Evolutionary conservation across 2,329 filamentous ascomycete species (phyloP).

Genomic region (Phyllosticta capitalensis): DNA sequence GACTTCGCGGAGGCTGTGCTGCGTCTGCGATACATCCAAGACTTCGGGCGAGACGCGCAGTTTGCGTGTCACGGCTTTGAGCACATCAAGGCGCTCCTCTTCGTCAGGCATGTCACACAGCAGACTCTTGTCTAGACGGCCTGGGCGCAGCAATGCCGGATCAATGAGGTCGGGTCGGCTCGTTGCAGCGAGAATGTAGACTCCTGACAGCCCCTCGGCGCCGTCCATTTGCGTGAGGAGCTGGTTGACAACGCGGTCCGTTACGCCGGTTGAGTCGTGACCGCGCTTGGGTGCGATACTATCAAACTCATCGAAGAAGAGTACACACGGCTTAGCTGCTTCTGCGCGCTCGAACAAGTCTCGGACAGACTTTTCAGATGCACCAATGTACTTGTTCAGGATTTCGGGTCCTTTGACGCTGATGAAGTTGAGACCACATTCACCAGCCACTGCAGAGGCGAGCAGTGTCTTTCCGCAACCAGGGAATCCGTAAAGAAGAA

Average conservation of each 20-base stretch:
- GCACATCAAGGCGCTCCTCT: slow-evolving; percentile 79
- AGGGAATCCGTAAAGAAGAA: slow-evolving; percentile 88
- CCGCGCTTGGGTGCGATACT: slow-evolving; percentile 94
- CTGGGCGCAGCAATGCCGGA: slow-evolving; percentile 81
- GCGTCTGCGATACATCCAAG: slow-evolving; percentile 31
- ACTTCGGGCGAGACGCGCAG: slow-evolving; percentile 64
- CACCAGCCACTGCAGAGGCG: slow-evolving; percentile 91
- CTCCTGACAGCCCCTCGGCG: slow-evolving; percentile 85
- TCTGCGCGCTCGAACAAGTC: slow-evolving; percentile 90
- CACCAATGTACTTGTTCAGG: slow-evolving; percentile 97
- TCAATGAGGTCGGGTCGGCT: slow-evolving; percentile 91
- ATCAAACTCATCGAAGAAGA: slow-evolving; percentile 99
- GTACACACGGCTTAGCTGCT: slow-evolving; percentile 82
- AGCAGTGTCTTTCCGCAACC: slow-evolving; percentile 95
- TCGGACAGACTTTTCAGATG: slow-evolving; percentile 89
- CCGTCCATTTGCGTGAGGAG: slow-evolving; percentile 98
- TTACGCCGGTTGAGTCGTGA: slow-evolving; percentile 96
- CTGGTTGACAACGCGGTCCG: slow-evolving; percentile 96
- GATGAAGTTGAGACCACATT: slow-evolving; percentile 97
- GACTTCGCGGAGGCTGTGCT: slow-evolving; percentile 53
- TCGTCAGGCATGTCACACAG: slow-evolving; percentile 78
- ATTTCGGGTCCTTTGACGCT: slow-evolving; percentile 97
- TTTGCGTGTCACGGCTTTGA: slow-evolving; percentile 73
- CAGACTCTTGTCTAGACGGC: slow-evolving; percentile 84
- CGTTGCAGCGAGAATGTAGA: slow-evolving; percentile 93